Evolutionary conservation across 495 filamentous ascomycete species (phyloP).

Genomic region (Penicillium cosmopolitanum): DNA sequence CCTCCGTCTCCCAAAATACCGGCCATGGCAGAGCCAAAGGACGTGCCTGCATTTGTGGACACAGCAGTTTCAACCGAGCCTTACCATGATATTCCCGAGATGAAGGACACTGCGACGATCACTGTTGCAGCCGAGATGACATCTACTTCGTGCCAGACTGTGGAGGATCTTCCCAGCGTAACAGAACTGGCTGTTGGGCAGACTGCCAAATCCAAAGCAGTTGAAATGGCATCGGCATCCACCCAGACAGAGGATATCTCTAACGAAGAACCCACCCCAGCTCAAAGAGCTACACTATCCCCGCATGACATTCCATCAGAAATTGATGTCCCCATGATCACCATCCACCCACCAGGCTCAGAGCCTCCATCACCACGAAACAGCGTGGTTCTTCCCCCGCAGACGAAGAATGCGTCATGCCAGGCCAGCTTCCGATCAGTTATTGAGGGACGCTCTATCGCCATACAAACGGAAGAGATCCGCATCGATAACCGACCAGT

Average conservation of each 20-base stretch:
- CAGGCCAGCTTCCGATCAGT: constrained; percentile 51
- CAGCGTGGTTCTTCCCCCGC: constrained; percentile 64
- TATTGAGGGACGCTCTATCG: constrained; percentile 49
- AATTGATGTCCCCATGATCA: constrained; percentile 62
- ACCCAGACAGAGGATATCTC: constrained; percentile 68
- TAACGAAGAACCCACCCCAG: not conserved
- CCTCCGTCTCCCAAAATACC: constrained; percentile 70
- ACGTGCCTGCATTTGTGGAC: not conserved
- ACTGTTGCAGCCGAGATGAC: constrained; percentile 59
- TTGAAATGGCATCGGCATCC: constrained; percentile 56
- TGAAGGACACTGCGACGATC: constrained; percentile 35
- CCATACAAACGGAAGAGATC: constrained; percentile 89
- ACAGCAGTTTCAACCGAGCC: not conserved
- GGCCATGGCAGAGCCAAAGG: constrained; percentile 5
- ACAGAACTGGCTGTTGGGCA: constrained; percentile 32
- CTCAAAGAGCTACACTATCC: constrained; percentile 18
- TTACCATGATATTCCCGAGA: constrained; percentile 13
- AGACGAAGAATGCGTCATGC: constrained; percentile 62
- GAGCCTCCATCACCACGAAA: constrained; percentile 65
- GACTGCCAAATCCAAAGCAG: constrained; percentile 11
- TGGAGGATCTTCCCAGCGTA: constrained; percentile 66
- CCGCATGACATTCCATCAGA: constrained; percentile 27
- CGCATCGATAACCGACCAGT: constrained; percentile 72
- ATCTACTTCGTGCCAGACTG: constrained; percentile 73
- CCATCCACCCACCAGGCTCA: constrained; percentile 66